Conservation (phyloP, 2,329 filamentous ascomycete genomes). For the Xylariaceae sp. region DNA sequence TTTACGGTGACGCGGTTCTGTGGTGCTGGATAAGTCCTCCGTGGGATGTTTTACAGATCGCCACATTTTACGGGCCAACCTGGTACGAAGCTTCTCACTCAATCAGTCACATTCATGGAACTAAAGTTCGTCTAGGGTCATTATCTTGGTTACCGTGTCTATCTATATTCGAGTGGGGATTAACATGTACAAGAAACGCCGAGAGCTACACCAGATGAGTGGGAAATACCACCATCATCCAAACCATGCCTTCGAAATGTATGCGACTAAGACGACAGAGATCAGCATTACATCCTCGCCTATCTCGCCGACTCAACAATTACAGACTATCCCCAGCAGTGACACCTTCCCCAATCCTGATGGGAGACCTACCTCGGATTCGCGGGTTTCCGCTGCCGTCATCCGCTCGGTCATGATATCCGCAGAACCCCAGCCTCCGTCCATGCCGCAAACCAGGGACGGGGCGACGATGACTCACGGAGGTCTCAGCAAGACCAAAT, state of each 20-base stretch:
- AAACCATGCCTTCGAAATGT: slow-evolving; percentile 34
- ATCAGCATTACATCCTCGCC: slow-evolving; percentile 57
- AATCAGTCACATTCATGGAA: not conserved
- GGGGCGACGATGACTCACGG: slow-evolving; percentile 12
- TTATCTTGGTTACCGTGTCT: slow-evolving; percentile 54
- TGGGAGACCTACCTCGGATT: slow-evolving; percentile 14
- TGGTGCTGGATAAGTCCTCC: slow-evolving; percentile 73
- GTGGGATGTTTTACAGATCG: slow-evolving; percentile 68
- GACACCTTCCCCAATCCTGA: slow-evolving; percentile 29
- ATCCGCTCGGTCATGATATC: slow-evolving; percentile 48
- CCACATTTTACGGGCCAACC: slow-evolving; percentile 67
- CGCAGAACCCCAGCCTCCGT: slow-evolving; percentile 31
- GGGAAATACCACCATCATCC: slow-evolving; percentile 33
- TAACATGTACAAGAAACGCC: slow-evolving; percentile 62
- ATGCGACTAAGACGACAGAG: slow-evolving; percentile 54
- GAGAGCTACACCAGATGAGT: slow-evolving; percentile 50
- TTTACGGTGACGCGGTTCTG: slow-evolving; percentile 69
- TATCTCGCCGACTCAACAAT: slow-evolving; percentile 25
- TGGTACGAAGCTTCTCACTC: slow-evolving; percentile 44
- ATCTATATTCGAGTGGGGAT: slow-evolving; percentile 63
- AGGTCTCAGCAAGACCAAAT: slow-evolving; percentile 19
- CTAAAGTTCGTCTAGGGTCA: slow-evolving; percentile 41
- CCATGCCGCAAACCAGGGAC: not conserved
- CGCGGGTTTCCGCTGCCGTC: slow-evolving; percentile 22
- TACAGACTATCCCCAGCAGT: slow-evolving; percentile 29